Conservation (phyloP, 2,329 filamentous ascomycete genomes). For the Emergomyces pasteurianus region DNA sequence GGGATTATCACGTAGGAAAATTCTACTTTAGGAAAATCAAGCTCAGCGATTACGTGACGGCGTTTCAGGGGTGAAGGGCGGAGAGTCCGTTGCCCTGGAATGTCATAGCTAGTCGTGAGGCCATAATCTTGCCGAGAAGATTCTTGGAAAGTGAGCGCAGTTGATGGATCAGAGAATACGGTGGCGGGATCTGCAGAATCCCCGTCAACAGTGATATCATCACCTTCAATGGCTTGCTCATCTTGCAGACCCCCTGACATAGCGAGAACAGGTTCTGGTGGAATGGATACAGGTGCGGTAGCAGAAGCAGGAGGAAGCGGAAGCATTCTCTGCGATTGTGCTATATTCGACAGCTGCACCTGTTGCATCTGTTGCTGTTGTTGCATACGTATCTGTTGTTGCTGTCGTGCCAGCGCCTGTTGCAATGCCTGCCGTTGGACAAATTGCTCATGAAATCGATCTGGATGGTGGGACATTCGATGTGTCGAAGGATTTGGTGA, state of each 20-base stretch:
- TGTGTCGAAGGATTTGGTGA: background rate
- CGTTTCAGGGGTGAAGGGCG: constrained; percentile 22
- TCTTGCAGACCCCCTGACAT: background rate
- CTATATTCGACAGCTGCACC: background rate
- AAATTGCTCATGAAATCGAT: too few species aligned
- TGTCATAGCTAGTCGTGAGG: constrained; percentile 31
- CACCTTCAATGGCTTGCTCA: constrained; percentile 4
- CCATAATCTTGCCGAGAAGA: constrained; percentile 29
- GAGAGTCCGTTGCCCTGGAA: constrained; percentile 28
- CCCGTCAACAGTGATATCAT: constrained; percentile 6
- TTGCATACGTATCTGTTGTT: background rate
- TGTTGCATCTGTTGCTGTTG: background rate
- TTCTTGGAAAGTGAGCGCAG: constrained; percentile 21
- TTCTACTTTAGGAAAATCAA: constrained; percentile 23
- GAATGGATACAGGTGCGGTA: background rate
- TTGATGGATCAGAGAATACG: constrained; percentile 6
- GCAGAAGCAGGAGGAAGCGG: background rate
- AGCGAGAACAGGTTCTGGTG: background rate
- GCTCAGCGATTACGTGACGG: constrained; percentile 28
- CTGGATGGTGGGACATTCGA: background rate
- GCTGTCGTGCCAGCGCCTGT: background rate
- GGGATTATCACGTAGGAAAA: constrained; percentile 30
- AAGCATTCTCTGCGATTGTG: background rate
- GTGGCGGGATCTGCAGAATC: constrained; percentile 6
- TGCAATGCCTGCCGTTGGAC: background rate